Base-by-base conservation (phyloP, 345 rosid genomes). In the Aquilaria malaccensis region DNA sequence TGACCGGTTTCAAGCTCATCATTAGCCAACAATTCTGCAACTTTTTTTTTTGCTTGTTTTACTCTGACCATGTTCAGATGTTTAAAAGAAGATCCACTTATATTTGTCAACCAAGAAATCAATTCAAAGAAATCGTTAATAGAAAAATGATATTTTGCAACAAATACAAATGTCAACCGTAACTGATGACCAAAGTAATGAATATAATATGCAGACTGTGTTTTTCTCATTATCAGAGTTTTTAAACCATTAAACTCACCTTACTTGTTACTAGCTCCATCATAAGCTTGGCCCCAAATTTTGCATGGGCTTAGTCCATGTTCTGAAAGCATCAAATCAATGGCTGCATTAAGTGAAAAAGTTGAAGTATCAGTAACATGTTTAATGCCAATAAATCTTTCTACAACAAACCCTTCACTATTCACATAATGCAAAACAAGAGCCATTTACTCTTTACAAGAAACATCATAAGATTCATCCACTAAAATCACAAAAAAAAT, bases 161-260 rank as follows among this genome's bases (percentile, higher is more conserved):
- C 14, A 13, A 0, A 15, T 6, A 58, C 4, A 51, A 67, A 45
- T 49, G 46, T 13, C 10, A 55, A 45, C 1, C 61, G 45, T 15
- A 60, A 50, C 51, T 43, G 64, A 63, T 63, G 50, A 0, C 51
- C 68, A 56, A 63, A 70, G 46, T 30, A 58, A 52, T 57, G 46
- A 33, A 31, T 15, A 56, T 61, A 50, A 30, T 14, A 50, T 30
- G 67, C 58, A 62, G 11, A 56, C 13, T 15, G n/a, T 15, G n/a
- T 41, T 43, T 43, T 30, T 9, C 15, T 53, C 30, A 45, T 4
- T 10, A 63, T 53, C 6, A 43, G 31, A 2, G 45, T 52, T 41
- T 50, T 66, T 6, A 66, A 15, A 3, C 48, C 32, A 58, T 57
- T 65, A 2, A 57, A 11, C 11, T 47, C 58, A 3, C 57, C 31